Evolutionary conservation across 179 eudicot genomes (phyloP).

Genomic region (Spinacia oleracea): DNA sequence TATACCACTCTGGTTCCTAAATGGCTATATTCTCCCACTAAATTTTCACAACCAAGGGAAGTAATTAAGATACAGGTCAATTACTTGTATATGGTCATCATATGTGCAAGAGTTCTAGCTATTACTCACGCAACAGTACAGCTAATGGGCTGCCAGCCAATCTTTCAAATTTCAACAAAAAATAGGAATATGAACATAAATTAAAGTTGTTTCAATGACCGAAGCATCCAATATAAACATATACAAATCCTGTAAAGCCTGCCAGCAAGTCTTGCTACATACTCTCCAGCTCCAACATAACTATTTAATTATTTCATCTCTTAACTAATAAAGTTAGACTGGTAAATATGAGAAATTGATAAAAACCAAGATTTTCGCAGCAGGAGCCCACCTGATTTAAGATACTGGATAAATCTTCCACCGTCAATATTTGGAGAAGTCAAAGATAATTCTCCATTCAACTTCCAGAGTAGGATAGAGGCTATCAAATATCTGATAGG

Average conservation of each 20-base stretch:
- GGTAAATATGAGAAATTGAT: neutral
- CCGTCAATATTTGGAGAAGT: conserved; percentile 62
- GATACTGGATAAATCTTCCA: conserved; percentile 55
- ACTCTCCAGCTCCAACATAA: neutral
- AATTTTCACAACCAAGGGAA: neutral
- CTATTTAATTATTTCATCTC: neutral
- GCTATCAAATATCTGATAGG: conserved; percentile 69
- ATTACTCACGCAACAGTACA: neutral
- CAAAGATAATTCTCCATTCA: conserved; percentile 58
- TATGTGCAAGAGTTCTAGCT: neutral
- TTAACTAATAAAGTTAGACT: neutral
- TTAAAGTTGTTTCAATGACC: neutral
- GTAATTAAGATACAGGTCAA: neutral
- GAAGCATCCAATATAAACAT: neutral
- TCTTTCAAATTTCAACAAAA: neutral
- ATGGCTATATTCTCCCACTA: neutral
- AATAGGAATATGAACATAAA: neutral
- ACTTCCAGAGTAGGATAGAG: conserved; percentile 72
- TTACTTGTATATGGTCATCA: neutral
- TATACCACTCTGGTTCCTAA: neutral
- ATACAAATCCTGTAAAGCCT: neutral
- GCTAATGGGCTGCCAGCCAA: neutral
- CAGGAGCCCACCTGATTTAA: conserved; percentile 64
- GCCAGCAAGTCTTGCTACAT: neutral
- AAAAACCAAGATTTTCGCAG: conserved; percentile 5